Evolutionary conservation across 768 basidiomycete species (phyloP).

Genomic region (Trametes villosa): DNA sequence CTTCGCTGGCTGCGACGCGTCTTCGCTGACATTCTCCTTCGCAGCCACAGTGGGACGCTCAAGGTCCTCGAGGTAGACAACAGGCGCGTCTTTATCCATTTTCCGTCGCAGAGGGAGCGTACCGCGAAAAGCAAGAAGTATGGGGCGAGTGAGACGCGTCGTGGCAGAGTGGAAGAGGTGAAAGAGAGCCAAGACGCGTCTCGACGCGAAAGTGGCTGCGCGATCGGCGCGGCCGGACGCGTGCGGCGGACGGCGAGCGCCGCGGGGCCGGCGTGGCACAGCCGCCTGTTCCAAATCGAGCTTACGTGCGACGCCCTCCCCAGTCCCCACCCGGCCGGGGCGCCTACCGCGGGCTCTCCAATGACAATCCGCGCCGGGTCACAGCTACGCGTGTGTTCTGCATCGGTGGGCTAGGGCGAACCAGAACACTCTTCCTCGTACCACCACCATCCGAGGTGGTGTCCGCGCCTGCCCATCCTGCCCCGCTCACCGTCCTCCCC

Average conservation of each 20-base stretch:
- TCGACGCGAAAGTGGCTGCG: conserved; percentile 25
- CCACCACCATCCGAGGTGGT: conserved; percentile 15
- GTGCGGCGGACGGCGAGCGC: background rate
- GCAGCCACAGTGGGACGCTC: conserved; percentile 18
- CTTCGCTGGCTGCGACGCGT: background rate
- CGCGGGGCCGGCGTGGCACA: background rate
- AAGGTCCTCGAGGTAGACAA: conserved; percentile 42
- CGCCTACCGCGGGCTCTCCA: background rate
- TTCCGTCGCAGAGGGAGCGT: background rate
- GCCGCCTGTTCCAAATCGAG: background rate
- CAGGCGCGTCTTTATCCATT: conserved; percentile 20
- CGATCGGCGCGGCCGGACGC: conserved; percentile 11
- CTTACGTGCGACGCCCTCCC: conserved; percentile 7
- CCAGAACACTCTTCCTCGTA: background rate
- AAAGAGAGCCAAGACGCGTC: conserved; percentile 19
- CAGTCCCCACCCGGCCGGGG: background rate
- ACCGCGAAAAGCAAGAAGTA: background rate
- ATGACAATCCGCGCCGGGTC: too few species aligned
- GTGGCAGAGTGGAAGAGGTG: background rate
- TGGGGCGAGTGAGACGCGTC: conserved; percentile 5
- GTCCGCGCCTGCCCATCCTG: conserved; percentile 54
- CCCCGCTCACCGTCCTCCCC: conserved; percentile 80
- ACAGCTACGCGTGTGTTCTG: background rate
- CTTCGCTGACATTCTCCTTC: conserved; percentile 6
- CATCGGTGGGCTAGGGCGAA: too few species aligned